Evolutionary conservation across 371 early-diverging fungal species (phyloP), one percentile per base, ranked within the genome.

Genomic region (Spraguea lophii): DNA sequence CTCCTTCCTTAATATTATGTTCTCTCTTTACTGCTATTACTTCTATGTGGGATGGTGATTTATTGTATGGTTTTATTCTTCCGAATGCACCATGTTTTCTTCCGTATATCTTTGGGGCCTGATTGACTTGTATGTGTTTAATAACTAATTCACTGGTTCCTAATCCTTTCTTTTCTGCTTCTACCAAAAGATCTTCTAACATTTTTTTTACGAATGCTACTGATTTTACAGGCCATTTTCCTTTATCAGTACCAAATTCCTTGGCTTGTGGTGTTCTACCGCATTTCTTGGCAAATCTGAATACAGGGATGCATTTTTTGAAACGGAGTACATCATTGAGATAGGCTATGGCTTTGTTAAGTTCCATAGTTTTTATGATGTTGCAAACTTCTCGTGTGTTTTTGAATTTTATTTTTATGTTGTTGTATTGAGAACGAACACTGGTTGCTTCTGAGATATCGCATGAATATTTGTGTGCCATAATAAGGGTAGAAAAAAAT

Each of bases 1-100:
- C 38, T 16, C 34, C 41, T 41, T 48, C 51, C 3, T 57, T 61
- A 19, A 65, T 46, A 17, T 43, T 54, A n/a, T 24, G 54, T 9
- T 49, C 39, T 39, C 55, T 19, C 44, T 62, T 59, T 38, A 46
- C 63, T 24, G 54, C 56, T 23, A 68, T 57, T 3, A 92, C 72
- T 77, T 91, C 88, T 62, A 92, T 79, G 78, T 94, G 92, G 78
- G 84, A 89, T 36, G 92, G 92, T 73, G 77, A 78, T 70, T 77
- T 77, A 83, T 85, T 84, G 82, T 84, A 94, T 54, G 91, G 70
- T 70, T 78, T 81, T 64, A 88, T 84, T 73, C 94, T 80, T 76
- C 95, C 95, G 79, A 91, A 90, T 63, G 95, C 95, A 76, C 93
- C 82, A 81, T 82, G 88, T 43, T 85, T 87, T 72, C 93, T 78